These are phyloP conservation scores for Pyrrhoderma lamaoense DNA, from an alignment of 1,284 basidiomycete species.

Conservation along the genomic window DNA sequence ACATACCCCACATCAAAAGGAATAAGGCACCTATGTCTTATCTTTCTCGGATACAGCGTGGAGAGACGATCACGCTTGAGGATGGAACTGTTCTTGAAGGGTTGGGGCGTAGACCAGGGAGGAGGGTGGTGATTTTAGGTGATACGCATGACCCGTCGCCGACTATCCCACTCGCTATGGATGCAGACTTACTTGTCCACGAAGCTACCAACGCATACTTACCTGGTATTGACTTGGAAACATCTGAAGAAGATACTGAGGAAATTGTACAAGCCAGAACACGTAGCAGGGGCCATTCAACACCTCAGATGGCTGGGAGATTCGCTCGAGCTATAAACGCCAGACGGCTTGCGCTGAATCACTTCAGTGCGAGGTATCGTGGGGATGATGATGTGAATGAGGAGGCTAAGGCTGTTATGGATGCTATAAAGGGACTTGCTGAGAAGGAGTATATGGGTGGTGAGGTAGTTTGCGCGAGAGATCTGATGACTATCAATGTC, in stretches of 20 bases:
- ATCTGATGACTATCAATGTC: conserved; percentile 64
- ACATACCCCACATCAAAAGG: conserved; percentile 58
- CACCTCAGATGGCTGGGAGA: conserved; percentile 83
- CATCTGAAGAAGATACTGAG: conserved; percentile 50
- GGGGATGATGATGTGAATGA: conserved; percentile 45
- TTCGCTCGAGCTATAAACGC: conserved; percentile 72
- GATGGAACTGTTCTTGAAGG: conserved; percentile 77
- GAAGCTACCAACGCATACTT: conserved; percentile 90
- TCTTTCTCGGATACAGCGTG: conserved; percentile 64
- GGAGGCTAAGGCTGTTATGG: conserved; percentile 48
- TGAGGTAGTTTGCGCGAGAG: conserved; percentile 58
- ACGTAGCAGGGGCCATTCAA: conserved; percentile 87
- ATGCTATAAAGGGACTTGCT: conserved; percentile 51
- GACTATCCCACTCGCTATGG: conserved; percentile 48
- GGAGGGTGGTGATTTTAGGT: conserved; percentile 73
- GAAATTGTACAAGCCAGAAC: conserved; percentile 54
- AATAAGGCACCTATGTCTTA: conserved; percentile 67
- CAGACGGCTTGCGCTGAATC: conserved; percentile 69
- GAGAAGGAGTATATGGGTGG: conserved; percentile 39
- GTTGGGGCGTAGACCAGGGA: conserved; percentile 58
- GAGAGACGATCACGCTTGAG: conserved; percentile 60
- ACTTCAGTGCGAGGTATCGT: conserved; percentile 59
- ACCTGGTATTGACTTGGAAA: conserved; percentile 53
- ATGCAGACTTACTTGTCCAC: conserved; percentile 67
- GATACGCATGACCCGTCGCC: conserved; percentile 75